Evolutionary conservation across 331 rosid genomes (phyloP).

Genomic region (Pyrus hybrid): DNA sequence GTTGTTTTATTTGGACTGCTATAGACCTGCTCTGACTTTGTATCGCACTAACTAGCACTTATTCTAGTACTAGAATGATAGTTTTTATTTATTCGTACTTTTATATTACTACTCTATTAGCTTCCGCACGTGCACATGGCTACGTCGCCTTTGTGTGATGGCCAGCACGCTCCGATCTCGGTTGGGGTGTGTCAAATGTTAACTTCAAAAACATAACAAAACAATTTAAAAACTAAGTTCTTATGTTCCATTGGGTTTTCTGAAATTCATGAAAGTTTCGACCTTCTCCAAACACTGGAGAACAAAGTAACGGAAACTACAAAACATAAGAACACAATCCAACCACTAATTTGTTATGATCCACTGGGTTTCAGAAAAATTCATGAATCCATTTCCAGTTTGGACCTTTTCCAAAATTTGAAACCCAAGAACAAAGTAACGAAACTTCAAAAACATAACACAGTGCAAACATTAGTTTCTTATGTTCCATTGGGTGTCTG

Average conservation of each 20-base stretch:
- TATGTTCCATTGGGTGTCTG: neutral
- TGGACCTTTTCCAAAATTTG: neutral
- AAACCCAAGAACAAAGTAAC: neutral
- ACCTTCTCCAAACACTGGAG: neutral
- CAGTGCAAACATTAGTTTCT: neutral
- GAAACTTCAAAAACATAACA: neutral
- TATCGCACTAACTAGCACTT: too few relatives aligned
- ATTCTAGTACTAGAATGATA: too few relatives aligned
- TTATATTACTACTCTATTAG: too few relatives aligned
- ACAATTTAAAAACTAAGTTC: neutral
- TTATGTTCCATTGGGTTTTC: neutral
- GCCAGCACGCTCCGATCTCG: too few relatives aligned
- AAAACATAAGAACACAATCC: neutral
- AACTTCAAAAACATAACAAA: neutral
- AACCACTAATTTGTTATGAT: neutral
- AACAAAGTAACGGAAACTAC: neutral
- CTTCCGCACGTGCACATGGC: too few relatives aligned
- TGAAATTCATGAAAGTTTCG: neutral
- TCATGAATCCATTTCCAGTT: neutral
- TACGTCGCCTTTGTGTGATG: too few relatives aligned
- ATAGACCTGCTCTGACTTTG: too few relatives aligned
- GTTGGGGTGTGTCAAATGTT: too few relatives aligned
- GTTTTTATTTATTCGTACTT: too few relatives aligned
- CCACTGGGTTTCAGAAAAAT: neutral
- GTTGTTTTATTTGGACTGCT: too few relatives aligned